phyloP scores from a whole-genome alignment of 2,329 filamentous ascomycete species.

The Aspergillus arachidicola region DNA sequence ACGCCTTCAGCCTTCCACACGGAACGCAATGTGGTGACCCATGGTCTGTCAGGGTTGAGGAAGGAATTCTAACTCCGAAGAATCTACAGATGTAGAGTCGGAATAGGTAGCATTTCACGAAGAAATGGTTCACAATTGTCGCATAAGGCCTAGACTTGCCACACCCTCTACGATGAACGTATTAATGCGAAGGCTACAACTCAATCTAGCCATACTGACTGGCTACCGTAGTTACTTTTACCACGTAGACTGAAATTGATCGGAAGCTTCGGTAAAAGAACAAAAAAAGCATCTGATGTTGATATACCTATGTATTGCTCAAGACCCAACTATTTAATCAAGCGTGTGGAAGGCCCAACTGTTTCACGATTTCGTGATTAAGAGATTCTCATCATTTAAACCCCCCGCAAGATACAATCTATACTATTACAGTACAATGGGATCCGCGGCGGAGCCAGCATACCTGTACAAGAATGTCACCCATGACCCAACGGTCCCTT shows the following conservation, averaged over 20 bases:
- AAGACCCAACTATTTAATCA: not conserved
- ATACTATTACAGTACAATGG: not conserved
- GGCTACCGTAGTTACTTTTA: not conserved
- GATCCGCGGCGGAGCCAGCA: constrained; percentile 5
- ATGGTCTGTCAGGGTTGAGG: not conserved
- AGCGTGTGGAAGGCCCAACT: not conserved
- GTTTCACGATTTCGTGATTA: not conserved
- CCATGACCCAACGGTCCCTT: not conserved
- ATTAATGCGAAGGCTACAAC: not conserved
- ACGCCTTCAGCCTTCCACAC: not conserved
- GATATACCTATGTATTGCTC: not conserved
- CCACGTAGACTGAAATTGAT: not conserved
- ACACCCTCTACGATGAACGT: not conserved
- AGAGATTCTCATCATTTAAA: not conserved
- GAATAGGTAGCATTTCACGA: not conserved
- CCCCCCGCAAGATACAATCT: not conserved
- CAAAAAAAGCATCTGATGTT: not conserved
- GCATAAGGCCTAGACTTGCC: not conserved
- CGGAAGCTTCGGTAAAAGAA: not conserved
- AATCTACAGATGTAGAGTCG: not conserved
- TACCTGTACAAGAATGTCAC: constrained; percentile 7
- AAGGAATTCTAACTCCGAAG: not conserved
- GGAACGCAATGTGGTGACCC: not conserved
- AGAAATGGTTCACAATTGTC: not conserved
- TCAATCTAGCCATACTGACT: not conserved